Percentiles rank a stretch among this genome's conserved stretches.
Conservation (phyloP, 768 basidiomycete genomes). For the Glaciozyma martinii region DNA sequence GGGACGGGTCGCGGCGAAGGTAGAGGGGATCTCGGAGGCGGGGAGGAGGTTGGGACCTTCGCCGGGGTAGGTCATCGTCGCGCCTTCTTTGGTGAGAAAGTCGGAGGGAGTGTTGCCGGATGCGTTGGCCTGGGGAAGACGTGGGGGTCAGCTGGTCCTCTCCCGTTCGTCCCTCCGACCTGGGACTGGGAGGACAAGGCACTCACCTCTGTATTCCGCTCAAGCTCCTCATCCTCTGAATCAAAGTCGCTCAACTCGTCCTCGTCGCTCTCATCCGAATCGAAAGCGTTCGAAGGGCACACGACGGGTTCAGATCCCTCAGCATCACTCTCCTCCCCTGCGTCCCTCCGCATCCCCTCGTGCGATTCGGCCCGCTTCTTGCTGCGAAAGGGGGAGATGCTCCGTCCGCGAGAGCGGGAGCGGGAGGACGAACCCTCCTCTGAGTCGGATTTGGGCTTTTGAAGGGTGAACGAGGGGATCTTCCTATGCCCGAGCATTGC, state of each 20-base stretch:
- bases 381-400: conserved; percentile 21
- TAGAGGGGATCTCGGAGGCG: neutral
- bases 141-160: neutral
- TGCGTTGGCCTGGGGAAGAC: conserved; percentile 20
- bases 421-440: neutral
- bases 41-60: conserved; percentile 31
- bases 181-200: neutral
- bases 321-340: conserved; percentile 24
- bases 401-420: conserved; percentile 8
- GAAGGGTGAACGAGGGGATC: neutral
- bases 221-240: conserved; percentile 26
- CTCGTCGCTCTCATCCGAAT: conserved; percentile 8
- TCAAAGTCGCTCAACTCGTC: conserved; percentile 4
- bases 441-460: neutral
- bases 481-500: neutral
- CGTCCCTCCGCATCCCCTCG: conserved; percentile 21
- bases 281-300: conserved; percentile 24
- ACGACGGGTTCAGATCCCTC: conserved; percentile 17
- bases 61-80: conserved; percentile 20
- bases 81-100: conserved; percentile 16
- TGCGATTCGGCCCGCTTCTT: conserved; percentile 11
- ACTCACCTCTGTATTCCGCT: conserved; percentile 27
- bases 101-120: conserved; percentile 26
- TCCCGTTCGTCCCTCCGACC: neutral
- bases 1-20: neutral